Evolutionary conservation across 306 rosid species (phyloP).

Genomic region (Sesbania bispinosa): DNA sequence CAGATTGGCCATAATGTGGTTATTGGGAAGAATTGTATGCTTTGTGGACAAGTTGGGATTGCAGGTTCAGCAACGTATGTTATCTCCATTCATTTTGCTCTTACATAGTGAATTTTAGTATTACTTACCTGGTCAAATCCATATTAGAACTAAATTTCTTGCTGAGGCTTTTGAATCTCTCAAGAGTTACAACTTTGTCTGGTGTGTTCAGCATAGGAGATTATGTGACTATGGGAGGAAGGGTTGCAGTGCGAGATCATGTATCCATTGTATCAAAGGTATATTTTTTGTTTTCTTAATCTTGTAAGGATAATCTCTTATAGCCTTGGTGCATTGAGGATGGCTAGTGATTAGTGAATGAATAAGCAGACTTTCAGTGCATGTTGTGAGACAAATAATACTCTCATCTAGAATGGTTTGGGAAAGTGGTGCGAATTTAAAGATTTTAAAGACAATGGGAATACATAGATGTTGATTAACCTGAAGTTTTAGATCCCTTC

Average conservation of each 20-base stretch:
- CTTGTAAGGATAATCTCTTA: slow-evolving; percentile 5
- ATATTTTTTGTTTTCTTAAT: slow-evolving; percentile 9
- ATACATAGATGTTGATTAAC: slow-evolving; percentile 5
- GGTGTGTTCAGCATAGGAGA: slow-evolving; percentile 67
- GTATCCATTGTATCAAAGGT: slow-evolving; percentile 78
- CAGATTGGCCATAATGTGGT: slow-evolving; percentile 93
- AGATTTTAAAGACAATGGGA: neutral
- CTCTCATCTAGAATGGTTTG: neutral
- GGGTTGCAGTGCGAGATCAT: slow-evolving; percentile 92
- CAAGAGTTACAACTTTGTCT: slow-evolving; percentile 9
- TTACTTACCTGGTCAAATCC: slow-evolving; percentile 5
- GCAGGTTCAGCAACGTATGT: slow-evolving; percentile 91
- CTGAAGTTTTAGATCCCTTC: slow-evolving; percentile 1
- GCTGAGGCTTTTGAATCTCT: slow-evolving; percentile 15
- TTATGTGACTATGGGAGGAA: slow-evolving; percentile 86
- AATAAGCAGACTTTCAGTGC: neutral
- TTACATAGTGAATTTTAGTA: neutral
- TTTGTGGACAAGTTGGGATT: slow-evolving; percentile 97
- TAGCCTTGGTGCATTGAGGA: slow-evolving; percentile 6
- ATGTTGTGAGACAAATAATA: neutral
- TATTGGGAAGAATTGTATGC: slow-evolving; percentile 75
- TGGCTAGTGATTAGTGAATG: slow-evolving; percentile 16
- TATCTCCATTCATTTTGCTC: neutral
- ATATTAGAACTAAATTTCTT: slow-evolving; percentile 17
- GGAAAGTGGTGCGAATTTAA: neutral